Conservation (phyloP, 768 basidiomycete species). For the Suillus cothurnatus region DNA sequence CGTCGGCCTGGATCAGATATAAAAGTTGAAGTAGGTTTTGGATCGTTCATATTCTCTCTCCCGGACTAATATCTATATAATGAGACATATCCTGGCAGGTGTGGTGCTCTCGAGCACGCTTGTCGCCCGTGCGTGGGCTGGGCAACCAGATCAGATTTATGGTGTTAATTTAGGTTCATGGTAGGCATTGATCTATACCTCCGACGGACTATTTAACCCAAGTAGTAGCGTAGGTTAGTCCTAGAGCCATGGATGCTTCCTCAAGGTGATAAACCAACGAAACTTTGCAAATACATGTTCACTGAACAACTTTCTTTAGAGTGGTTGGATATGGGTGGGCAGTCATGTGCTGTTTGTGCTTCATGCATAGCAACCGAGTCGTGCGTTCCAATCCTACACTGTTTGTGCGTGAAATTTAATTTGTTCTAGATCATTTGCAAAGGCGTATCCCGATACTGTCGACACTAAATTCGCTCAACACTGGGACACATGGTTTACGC, state of each 20-base stretch:
- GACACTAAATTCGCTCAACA: no score
- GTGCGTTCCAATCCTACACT: constrained; percentile 33
- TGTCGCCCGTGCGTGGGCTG: constrained; percentile 6
- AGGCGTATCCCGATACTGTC: no score
- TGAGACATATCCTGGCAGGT: constrained; percentile 21
- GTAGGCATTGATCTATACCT: constrained; percentile 31
- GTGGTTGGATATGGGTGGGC: constrained; percentile 76
- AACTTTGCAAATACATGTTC: not conserved
- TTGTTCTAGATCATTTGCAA: no score
- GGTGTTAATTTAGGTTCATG: constrained; percentile 75
- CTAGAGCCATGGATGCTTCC: constrained; percentile 86
- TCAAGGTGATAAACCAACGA: constrained; percentile 39
- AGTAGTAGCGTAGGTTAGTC: constrained; percentile 54
- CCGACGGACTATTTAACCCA: constrained; percentile 4
- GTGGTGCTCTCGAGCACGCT: constrained; percentile 20
- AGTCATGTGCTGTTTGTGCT: constrained; percentile 51
- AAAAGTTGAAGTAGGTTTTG: not conserved
- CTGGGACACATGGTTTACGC: no score
- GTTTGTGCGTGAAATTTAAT: no score
- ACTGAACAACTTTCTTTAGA: constrained; percentile 37
- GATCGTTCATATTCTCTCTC: not conserved
- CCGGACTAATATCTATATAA: not conserved
- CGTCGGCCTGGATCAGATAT: not conserved
- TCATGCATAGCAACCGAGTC: constrained; percentile 71
- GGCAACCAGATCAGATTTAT: constrained; percentile 50